Conservation (phyloP, 1,284 basidiomycete species). For the Mycena sp. region DNA sequence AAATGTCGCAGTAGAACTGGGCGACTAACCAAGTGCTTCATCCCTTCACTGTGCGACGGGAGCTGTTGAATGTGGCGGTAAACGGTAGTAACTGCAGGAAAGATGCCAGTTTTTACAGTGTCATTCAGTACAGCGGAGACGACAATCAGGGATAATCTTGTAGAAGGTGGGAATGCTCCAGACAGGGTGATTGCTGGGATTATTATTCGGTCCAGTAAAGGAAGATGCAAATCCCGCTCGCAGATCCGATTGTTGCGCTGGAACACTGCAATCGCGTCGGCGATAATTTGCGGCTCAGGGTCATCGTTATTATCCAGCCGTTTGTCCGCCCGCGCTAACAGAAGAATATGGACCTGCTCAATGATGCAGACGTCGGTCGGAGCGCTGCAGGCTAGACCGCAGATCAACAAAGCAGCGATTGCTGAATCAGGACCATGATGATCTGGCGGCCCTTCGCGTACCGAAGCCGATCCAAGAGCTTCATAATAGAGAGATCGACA, state of each 20-base stretch:
- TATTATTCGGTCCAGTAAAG: not conserved
- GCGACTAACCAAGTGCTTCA: slow-evolving; percentile 5
- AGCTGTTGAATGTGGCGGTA: slow-evolving; percentile 12
- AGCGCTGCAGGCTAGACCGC: slow-evolving; percentile 25
- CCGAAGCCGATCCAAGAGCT: slow-evolving; percentile 27
- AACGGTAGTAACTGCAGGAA: slow-evolving; percentile 5
- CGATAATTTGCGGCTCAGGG: slow-evolving; percentile 12
- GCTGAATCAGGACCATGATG: slow-evolving; percentile 26
- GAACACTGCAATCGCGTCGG: slow-evolving; percentile 10
- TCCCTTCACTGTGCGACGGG: slow-evolving; percentile 11
- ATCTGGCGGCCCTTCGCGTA: slow-evolving; percentile 29
- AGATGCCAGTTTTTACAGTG: slow-evolving; percentile 8
- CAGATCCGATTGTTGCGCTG: slow-evolving; percentile 12
- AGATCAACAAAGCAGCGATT: slow-evolving; percentile 31
- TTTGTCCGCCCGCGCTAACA: slow-evolving; percentile 33
- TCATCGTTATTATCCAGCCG: slow-evolving; percentile 8
- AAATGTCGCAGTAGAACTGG: not conserved
- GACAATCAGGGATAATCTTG: slow-evolving; percentile 11
- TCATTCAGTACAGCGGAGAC: slow-evolving; percentile 6
- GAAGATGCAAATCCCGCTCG: slow-evolving; percentile 9
- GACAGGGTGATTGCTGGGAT: slow-evolving; percentile 10
- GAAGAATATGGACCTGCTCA: slow-evolving; percentile 31
- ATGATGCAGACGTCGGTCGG: slow-evolving; percentile 34
- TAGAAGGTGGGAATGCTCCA: slow-evolving; percentile 12
- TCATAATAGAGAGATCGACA: slow-evolving; percentile 30